Evolutionary conservation across 768 basidiomycete genomes (phyloP).

Genomic region (Baorangia bicolor): DNA sequence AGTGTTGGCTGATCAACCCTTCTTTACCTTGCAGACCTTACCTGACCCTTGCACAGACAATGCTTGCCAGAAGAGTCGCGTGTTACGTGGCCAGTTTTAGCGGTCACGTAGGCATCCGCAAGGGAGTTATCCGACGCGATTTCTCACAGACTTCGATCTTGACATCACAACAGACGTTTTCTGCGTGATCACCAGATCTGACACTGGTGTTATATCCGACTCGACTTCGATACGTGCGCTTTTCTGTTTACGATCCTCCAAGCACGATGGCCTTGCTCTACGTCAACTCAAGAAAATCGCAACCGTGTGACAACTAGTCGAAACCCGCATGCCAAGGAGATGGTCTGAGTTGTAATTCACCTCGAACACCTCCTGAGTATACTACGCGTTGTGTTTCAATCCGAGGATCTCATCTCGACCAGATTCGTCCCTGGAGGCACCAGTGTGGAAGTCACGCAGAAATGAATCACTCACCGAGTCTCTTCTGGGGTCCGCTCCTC

Average conservation of each 20-base stretch:
- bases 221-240: constrained; percentile 2
- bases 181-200: not conserved
- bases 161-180: constrained; percentile 1
- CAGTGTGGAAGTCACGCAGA: not conserved
- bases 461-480: constrained; percentile 5
- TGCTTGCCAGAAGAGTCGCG: not conserved
- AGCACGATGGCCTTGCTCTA: not conserved
- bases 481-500: constrained; percentile 5
- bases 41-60: not conserved
- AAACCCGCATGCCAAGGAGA: not conserved
- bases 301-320: not conserved
- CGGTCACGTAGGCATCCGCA: not conserved
- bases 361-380: not conserved
- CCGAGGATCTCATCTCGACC: constrained; percentile 16
- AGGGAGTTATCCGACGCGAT: not conserved
- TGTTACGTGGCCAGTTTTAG: not conserved
- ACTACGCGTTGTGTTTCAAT: constrained; percentile 6
- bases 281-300: not conserved
- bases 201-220: not conserved
- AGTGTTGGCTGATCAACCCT: not conserved
- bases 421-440: constrained; percentile 1
- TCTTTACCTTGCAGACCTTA: not conserved
- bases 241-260: constrained; percentile 21
- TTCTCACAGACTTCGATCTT: constrained; percentile 15
- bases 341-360: constrained; percentile 8